These are phyloP conservation scores for Pythium folliculosum DNA, from an alignment of 352 stramenopile species.

Conservation along the genomic window DNA sequence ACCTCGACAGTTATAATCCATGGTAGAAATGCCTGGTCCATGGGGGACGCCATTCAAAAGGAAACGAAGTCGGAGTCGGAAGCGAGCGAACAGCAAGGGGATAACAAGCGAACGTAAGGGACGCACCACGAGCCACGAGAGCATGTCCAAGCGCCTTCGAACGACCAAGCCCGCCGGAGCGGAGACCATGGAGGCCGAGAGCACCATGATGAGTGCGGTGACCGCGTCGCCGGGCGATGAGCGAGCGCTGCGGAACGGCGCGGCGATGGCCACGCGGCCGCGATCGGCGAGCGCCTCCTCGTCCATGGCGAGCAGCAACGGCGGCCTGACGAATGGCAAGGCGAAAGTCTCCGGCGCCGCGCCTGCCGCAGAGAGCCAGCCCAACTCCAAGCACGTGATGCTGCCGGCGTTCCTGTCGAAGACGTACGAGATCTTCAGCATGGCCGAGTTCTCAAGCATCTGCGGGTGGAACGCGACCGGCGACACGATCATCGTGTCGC, in stretches of 20 bases:
- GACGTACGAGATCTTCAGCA: conserved; percentile 94
- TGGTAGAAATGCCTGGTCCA: conserved; percentile 21
- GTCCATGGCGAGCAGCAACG: conserved; percentile 6
- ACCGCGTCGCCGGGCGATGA: conserved; percentile 41
- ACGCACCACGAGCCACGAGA: neutral
- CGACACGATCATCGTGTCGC: conserved; percentile 92
- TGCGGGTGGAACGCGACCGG: conserved; percentile 91
- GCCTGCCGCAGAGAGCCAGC: conserved; percentile 3
- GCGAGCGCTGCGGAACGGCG: neutral
- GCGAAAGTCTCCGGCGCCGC: conserved; percentile 7
- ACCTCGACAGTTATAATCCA: conserved; percentile 19
- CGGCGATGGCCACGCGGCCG: conserved; percentile 10
- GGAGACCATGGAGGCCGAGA: conserved; percentile 9
- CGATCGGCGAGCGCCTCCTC: conserved; percentile 8
- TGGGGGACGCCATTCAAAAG: conserved; percentile 32
- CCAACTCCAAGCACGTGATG: conserved; percentile 75
- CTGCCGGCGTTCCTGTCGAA: conserved; percentile 92
- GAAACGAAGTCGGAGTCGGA: conserved; percentile 10
- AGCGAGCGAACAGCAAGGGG: conserved; percentile 9
- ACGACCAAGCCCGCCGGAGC: conserved; percentile 30
- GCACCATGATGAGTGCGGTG: conserved; percentile 61
- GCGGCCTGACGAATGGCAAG: conserved; percentile 7
- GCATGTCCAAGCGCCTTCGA: conserved; percentile 74
- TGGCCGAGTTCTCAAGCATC: conserved; percentile 74
- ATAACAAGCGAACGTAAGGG: conserved; percentile 2